Evolutionary conservation across 495 filamentous ascomycete genomes (phyloP).

Genomic region (Penicillium steckii): DNA sequence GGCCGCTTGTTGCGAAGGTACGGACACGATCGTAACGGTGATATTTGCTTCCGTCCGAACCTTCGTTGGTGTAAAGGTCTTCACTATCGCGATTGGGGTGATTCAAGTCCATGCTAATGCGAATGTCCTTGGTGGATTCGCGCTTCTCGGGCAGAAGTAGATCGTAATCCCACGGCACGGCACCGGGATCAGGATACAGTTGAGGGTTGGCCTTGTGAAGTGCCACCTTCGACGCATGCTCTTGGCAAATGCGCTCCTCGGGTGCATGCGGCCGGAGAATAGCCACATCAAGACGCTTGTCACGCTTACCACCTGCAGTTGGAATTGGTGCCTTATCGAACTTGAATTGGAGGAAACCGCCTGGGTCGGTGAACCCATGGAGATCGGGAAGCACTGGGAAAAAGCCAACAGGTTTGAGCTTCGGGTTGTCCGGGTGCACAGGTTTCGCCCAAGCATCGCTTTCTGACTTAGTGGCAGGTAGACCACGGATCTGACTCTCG

Average conservation of each 20-base stretch:
- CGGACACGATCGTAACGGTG: constrained; percentile 79
- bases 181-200: constrained; percentile 57
- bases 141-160: constrained; percentile 68
- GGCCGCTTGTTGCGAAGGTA: constrained; percentile 76
- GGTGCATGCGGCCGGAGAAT: constrained; percentile 67
- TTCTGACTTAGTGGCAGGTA: constrained; percentile 55
- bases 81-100: constrained; percentile 68
- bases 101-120: constrained; percentile 67
- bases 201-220: constrained; percentile 63
- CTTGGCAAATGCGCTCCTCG: constrained; percentile 43
- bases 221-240: constrained; percentile 51
- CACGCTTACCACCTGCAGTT: constrained; percentile 57
- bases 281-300: constrained; percentile 76
- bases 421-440: constrained; percentile 79
- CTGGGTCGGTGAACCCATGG: constrained; percentile 82
- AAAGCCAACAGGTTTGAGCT: constrained; percentile 72
- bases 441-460: constrained; percentile 69
- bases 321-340: constrained; percentile 79
- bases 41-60: constrained; percentile 41
- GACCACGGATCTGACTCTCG: constrained; percentile 51
- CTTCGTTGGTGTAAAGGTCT: constrained; percentile 60
- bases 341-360: constrained; percentile 83
- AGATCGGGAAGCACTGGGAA: constrained; percentile 85
- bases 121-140: constrained; percentile 59
- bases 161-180: constrained; percentile 72